These are phyloP conservation scores for Cryptosporidium tyzzeri DNA, from an alignment of 169 alveolate species.

Conservation along the genomic window DNA sequence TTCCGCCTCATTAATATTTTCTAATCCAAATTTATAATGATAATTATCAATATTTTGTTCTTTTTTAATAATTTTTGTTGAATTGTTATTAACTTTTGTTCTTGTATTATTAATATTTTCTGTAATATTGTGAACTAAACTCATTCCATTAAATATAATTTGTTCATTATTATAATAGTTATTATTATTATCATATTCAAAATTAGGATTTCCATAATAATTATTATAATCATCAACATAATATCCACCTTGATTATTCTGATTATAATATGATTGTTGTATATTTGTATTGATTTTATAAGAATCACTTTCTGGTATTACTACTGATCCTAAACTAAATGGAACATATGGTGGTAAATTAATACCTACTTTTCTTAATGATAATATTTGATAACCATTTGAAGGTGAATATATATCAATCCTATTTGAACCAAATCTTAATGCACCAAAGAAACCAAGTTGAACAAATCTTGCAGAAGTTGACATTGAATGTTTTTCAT, in stretches of 20 bases:
- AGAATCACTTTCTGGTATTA: conserved; percentile 62
- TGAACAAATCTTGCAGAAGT: conserved; percentile 81
- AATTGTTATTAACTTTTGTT: no score
- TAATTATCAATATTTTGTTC: not conserved
- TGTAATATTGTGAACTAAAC: not conserved
- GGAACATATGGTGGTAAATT: conserved; percentile 76
- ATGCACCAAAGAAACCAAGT: conserved; percentile 80
- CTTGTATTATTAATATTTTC: not conserved
- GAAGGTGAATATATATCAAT: conserved; percentile 80
- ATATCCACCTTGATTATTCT: not conserved
- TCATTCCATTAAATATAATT: conserved; percentile 10
- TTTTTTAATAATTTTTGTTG: not conserved
- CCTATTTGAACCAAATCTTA: conserved; percentile 81
- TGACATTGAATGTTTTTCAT: conserved; percentile 77
- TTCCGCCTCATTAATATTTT: conserved; percentile 16
- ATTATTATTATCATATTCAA: not conserved
- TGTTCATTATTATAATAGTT: not conserved
- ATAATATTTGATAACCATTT: conserved; percentile 76
- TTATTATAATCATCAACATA: conserved; percentile 3
- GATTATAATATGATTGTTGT: not conserved
- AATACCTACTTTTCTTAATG: conserved; percentile 71
- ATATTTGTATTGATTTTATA: conserved; percentile 12
- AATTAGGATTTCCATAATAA: conserved; percentile 3
- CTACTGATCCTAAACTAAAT: conserved; percentile 59
- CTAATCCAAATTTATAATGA: not conserved